Evolutionary conservation across 495 filamentous ascomycete species (phyloP).

Genomic region (Parathielavia appendiculata): DNA sequence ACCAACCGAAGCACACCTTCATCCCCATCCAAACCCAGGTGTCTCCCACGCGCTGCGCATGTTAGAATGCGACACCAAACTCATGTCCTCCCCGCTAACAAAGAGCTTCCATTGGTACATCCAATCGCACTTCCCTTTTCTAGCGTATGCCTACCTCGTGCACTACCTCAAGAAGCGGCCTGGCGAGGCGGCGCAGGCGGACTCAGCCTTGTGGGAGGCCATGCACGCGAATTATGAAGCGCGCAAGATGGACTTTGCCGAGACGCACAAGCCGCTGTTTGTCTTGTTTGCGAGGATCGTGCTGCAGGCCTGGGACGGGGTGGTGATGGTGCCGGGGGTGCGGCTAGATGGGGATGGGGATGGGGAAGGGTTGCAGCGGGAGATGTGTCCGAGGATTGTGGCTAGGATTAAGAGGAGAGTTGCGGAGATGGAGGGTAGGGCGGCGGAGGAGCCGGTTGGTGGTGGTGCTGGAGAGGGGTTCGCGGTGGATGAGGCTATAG

Average conservation of each 20-base stretch:
- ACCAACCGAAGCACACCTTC: conserved; percentile 17
- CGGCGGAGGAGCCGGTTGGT: not conserved
- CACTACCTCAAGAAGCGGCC: conserved; percentile 44
- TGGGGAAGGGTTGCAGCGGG: not conserved
- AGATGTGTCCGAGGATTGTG: not conserved
- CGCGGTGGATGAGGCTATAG: not conserved
- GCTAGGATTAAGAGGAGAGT: not conserved
- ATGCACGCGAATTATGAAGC: conserved; percentile 50
- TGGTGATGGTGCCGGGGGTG: too few species aligned
- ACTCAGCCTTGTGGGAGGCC: conserved; percentile 41
- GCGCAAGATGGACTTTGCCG: not conserved
- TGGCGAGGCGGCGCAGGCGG: conserved; percentile 23
- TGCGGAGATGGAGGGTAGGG: not conserved
- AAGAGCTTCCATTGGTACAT: conserved; percentile 45
- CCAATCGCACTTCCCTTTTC: conserved; percentile 49
- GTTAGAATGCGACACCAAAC: conserved; percentile 18
- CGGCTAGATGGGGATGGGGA: too few species aligned
- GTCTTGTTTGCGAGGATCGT: conserved; percentile 1
- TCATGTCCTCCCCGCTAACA: conserved; percentile 44
- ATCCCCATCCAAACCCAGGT: conserved; percentile 13
- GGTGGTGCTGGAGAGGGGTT: not conserved
- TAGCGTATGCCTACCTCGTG: conserved; percentile 47
- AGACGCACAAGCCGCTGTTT: not conserved
- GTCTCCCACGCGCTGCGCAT: conserved; percentile 26
- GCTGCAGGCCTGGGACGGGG: conserved; percentile 5